Evolutionary conservation across 2,329 filamentous ascomycete species (phyloP).

Genomic region (Penicillium sp.): DNA sequence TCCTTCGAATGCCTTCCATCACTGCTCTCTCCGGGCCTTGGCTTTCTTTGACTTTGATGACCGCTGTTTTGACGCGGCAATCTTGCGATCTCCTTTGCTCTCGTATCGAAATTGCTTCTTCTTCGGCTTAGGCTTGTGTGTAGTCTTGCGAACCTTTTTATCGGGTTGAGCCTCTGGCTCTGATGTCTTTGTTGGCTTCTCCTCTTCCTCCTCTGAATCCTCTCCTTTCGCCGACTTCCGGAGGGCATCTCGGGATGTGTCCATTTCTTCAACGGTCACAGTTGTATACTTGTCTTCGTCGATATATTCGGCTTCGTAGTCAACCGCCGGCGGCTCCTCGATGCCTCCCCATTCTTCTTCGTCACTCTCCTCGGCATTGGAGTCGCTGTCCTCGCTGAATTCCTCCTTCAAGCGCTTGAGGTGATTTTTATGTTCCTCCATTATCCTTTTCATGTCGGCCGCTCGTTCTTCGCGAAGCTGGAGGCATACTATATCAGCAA

Average conservation of each 20-base stretch:
- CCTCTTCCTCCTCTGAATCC: slow-evolving; percentile 25
- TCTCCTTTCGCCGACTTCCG: slow-evolving; percentile 51
- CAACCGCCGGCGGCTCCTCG: slow-evolving; percentile 55
- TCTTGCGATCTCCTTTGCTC: slow-evolving; percentile 75
- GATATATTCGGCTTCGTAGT: slow-evolving; percentile 90
- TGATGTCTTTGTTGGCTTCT: slow-evolving; percentile 32
- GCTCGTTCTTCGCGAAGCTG: slow-evolving; percentile 83
- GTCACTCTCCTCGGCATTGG: slow-evolving; percentile 33
- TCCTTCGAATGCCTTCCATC: slow-evolving; percentile 12
- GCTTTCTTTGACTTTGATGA: slow-evolving; percentile 71
- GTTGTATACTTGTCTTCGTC: slow-evolving; percentile 96
- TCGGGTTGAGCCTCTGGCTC: slow-evolving; percentile 38
- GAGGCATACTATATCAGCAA: slow-evolving; percentile 8
- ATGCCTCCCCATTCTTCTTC: slow-evolving; percentile 68
- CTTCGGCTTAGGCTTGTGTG: slow-evolving; percentile 68
- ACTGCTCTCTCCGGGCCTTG: slow-evolving; percentile 51
- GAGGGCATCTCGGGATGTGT: slow-evolving; percentile 72
- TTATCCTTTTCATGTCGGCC: slow-evolving; percentile 77
- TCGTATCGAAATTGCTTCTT: slow-evolving; percentile 94
- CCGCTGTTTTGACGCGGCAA: slow-evolving; percentile 61
- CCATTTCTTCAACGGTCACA: slow-evolving; percentile 88
- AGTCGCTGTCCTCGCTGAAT: slow-evolving; percentile 13
- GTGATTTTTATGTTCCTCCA: slow-evolving; percentile 71
- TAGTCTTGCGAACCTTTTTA: slow-evolving; percentile 49
- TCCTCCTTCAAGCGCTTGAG: slow-evolving; percentile 61